Percentiles rank a stretch among this genome's conserved stretches.
Evolutionary conservation across 1,139 yeast species (phyloP).

Genomic region (Suhomyces bokatorum): DNA sequence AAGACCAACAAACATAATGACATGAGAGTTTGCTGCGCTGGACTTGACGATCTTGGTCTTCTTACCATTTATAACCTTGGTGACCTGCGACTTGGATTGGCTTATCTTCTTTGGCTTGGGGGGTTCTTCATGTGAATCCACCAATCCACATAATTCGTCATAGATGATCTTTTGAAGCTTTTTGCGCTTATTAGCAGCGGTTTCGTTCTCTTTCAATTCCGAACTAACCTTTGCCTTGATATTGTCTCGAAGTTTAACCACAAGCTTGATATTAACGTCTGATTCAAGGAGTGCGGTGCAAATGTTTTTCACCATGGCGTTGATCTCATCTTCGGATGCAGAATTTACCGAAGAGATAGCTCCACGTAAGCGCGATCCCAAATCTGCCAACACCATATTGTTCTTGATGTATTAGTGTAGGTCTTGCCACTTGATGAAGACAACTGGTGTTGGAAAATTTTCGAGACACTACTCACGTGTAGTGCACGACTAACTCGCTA

Average conservation of each 20-base stretch:
- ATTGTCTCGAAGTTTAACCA: conserved; percentile 72
- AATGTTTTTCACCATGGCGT: conserved; percentile 74
- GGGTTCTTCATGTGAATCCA: conserved; percentile 66
- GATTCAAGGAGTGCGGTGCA: conserved; percentile 88
- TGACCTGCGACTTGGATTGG: conserved; percentile 10
- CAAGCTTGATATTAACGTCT: conserved; percentile 87
- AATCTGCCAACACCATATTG: conserved; percentile 88
- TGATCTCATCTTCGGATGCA: conserved; percentile 44
- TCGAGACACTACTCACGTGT: conserved; percentile 9
- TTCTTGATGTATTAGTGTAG: neutral
- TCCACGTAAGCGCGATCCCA: conserved; percentile 82
- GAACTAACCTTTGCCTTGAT: conserved; percentile 57
- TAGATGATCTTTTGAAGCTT: conserved; percentile 88
- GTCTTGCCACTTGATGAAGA: conserved; percentile 4
- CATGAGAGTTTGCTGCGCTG: conserved; percentile 39
- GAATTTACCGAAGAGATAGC: conserved; percentile 60
- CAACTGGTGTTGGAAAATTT: conserved; percentile 11
- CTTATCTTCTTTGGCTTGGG: conserved; percentile 78
- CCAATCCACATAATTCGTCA: conserved; percentile 85
- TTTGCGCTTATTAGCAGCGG: conserved; percentile 66
- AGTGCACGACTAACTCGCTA: conserved; percentile 3
- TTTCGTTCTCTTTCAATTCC: conserved; percentile 53
- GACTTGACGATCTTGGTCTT: conserved; percentile 26
- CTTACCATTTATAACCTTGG: conserved; percentile 31
- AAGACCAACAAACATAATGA: conserved; percentile 95